Conservation (phyloP, 768 basidiomycete species). For the Pholiota microspora region DNA sequence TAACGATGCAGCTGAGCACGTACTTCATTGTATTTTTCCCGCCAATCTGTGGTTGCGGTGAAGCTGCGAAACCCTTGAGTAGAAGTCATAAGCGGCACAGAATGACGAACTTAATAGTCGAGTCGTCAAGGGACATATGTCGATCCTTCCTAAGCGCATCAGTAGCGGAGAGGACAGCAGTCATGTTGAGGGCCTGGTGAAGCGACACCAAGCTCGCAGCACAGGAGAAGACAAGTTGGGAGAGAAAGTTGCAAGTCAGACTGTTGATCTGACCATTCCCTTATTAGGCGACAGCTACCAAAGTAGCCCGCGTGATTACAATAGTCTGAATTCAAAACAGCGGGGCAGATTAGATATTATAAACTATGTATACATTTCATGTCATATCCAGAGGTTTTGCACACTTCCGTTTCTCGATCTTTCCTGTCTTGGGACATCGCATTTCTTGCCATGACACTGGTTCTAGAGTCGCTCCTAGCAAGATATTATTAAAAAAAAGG, state of each 20-base stretch:
- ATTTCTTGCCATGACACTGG: constrained; percentile 91
- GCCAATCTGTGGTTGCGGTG: constrained; percentile 66
- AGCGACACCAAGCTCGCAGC: constrained; percentile 21
- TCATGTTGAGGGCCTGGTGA: constrained; percentile 38
- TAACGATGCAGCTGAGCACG: neutral
- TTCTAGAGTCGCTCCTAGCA: constrained; percentile 73
- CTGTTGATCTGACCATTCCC: constrained; percentile 24
- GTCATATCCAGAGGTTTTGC: constrained; percentile 76
- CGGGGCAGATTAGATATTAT: neutral
- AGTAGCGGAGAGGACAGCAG: constrained; percentile 61
- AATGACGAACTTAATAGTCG: constrained; percentile 50
- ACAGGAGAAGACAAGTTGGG: constrained; percentile 18
- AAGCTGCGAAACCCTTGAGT: constrained; percentile 41
- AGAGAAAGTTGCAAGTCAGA: constrained; percentile 18
- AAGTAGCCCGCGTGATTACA: constrained; percentile 10
- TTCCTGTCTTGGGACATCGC: constrained; percentile 82
- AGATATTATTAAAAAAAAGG: constrained; percentile 1
- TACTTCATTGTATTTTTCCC: constrained; percentile 73
- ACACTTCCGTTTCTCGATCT: constrained; percentile 79
- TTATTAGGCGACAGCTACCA: constrained; percentile 26
- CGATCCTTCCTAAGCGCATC: constrained; percentile 60
- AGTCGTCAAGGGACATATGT: constrained; percentile 66
- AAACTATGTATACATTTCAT: constrained; percentile 14
- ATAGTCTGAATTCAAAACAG: neutral
- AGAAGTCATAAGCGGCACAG: constrained; percentile 6